Percentiles rank a stretch among this genome's conserved stretches.
phyloP scores from a whole-genome alignment of 2,329 filamentous ascomycete species.

The Fusarium pseudoanthophilum region DNA sequence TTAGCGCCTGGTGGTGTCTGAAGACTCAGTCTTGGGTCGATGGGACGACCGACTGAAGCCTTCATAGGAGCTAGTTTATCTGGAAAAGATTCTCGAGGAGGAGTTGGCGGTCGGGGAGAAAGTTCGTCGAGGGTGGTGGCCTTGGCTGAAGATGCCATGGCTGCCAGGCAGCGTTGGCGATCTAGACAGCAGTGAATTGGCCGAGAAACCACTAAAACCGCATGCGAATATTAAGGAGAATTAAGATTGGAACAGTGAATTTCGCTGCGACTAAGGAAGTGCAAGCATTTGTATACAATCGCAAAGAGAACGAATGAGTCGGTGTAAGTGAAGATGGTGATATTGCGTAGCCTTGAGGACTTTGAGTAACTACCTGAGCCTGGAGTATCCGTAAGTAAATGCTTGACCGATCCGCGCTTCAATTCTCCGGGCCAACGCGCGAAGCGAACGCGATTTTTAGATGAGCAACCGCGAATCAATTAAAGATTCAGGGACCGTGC shows the following conservation, averaged over 20 bases:
- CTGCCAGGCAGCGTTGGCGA: conserved; percentile 54
- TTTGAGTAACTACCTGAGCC: conserved; percentile 12
- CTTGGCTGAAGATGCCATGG: conserved; percentile 56
- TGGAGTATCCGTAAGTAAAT: conserved; percentile 17
- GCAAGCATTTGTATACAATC: neutral
- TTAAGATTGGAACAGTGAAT: conserved; percentile 3
- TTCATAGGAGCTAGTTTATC: conserved; percentile 52
- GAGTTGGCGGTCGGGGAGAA: conserved; percentile 72
- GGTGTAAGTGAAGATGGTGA: neutral
- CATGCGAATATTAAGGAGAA: conserved; percentile 33
- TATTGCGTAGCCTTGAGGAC: conserved; percentile 21
- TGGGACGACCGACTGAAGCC: conserved; percentile 50
- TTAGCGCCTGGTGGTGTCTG: conserved; percentile 64
- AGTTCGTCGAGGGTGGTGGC: conserved; percentile 62
- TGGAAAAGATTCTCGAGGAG: conserved; percentile 65
- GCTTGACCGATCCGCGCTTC: conserved; percentile 35
- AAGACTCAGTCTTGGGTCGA: conserved; percentile 52
- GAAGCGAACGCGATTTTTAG: conserved; percentile 32
- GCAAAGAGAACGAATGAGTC: neutral
- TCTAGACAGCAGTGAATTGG: conserved; percentile 52
- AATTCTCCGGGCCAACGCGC: conserved; percentile 40
- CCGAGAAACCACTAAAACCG: conserved; percentile 37
- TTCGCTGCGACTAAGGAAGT: neutral
- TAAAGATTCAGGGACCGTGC: conserved; percentile 42
- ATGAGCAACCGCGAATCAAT: conserved; percentile 39